Base-by-base conservation (phyloP, 1,284 basidiomycete species). In the Malassezia furfur region DNA sequence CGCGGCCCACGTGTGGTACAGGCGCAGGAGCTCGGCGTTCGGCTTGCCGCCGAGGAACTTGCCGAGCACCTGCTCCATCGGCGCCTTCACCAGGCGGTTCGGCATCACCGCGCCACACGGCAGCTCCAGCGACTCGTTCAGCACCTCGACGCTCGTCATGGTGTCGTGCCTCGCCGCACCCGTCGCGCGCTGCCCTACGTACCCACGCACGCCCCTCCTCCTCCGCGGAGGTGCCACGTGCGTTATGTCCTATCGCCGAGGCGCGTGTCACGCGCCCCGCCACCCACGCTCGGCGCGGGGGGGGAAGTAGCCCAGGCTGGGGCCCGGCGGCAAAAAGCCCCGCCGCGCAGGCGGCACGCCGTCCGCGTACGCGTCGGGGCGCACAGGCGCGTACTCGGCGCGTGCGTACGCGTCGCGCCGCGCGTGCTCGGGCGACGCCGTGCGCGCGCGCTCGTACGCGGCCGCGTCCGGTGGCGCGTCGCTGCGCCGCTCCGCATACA, bases 1-100 rank as follows among this genome's bases (percentile, higher is more conserved):
- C 36, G 78, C 72, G 0, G 84, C 82, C 90, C 91, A 96, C 62
- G 79, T 77, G 0, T 81, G 76, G 72, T 96, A 96, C 22, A 96
- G 79, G 1, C 76, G 69, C 37, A 80, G 75, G 69, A 89, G 85
- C 35, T 79, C 60, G 41, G 52, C 43, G 43, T 62, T 67, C 12
- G 68, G 70, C 7, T 64, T 60, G 14, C 65, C 63, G 21, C 68
- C 70, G 31, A 67, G 65, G 3, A 69, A 51, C 12, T 55, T 55
- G 21, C 59, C 66, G 10, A 72, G 56, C 37, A 68, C 63, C 48
- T 74, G 70, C 44, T 69, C 71, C 53, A 74, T 50, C 1, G 71
- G 70, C 28, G 71, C 80, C 76, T 81, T 81, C 52, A 77, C 78
- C 12, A 81, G 75, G 14, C 80, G 73, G 62, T 81, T 81, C 2